phyloP scores from a whole-genome alignment of 2,329 filamentous ascomycete genomes.

The Bipolaris oryzae region DNA sequence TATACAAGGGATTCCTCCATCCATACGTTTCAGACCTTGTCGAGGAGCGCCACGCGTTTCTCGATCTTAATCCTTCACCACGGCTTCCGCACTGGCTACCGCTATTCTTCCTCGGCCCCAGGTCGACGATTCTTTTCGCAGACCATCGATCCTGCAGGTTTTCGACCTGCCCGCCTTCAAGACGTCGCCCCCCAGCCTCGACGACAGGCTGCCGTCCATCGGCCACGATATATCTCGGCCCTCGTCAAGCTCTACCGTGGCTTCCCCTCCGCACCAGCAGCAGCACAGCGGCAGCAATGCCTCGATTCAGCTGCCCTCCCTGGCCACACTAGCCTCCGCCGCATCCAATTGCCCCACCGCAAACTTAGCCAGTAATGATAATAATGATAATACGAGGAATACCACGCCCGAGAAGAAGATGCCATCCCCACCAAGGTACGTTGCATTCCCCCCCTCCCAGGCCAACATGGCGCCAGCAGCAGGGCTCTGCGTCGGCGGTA shows the following conservation, averaged over 20 bases:
- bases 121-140: constrained; percentile 59
- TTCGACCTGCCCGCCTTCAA: constrained; percentile 56
- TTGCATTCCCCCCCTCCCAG: constrained; percentile 13
- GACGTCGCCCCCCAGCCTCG: constrained; percentile 46
- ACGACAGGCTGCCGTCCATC: constrained; percentile 56
- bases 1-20: constrained; percentile 9
- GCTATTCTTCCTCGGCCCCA: constrained; percentile 63
- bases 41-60: constrained; percentile 48
- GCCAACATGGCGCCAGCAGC: background rate
- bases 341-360: constrained; percentile 58
- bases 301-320: constrained; percentile 58
- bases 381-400: constrained; percentile 30
- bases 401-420: constrained; percentile 35
- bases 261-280: constrained; percentile 47
- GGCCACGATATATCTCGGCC: constrained; percentile 59
- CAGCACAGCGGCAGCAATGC: constrained; percentile 50
- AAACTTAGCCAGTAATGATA: constrained; percentile 38
- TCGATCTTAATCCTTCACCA: constrained; percentile 44
- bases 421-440: constrained; percentile 42
- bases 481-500: constrained; percentile 19
- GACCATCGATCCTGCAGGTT: constrained; percentile 56
- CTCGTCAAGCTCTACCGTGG: constrained; percentile 59
- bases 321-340: constrained; percentile 65
- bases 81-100: constrained; percentile 66
- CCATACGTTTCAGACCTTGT: constrained; percentile 12